A percentile compares a stretch with the other conserved stretches of the same genome.
Conservation (phyloP, 1,139 yeast species). For the Kluyveromyces sp. region DNA sequence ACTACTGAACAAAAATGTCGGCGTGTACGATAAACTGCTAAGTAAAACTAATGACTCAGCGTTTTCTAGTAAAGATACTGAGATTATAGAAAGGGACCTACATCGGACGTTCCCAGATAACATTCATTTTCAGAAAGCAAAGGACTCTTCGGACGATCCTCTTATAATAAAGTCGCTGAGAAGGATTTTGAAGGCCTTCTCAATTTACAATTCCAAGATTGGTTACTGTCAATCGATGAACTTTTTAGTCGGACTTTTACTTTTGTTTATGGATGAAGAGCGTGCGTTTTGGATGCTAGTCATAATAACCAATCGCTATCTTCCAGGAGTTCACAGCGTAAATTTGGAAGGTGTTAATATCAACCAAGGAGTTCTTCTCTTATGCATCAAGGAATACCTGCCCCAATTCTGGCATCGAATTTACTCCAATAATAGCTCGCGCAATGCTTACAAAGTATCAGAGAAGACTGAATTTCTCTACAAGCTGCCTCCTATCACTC, state of each 20-base stretch:
- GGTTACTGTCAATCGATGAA: slow-evolving; percentile 96
- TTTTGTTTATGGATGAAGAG: slow-evolving; percentile 84
- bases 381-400: slow-evolving; percentile 74
- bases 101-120: slow-evolving; percentile 94
- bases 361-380: slow-evolving; percentile 90
- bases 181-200: slow-evolving; percentile 75
- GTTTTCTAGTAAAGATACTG: slow-evolving; percentile 52
- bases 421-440: slow-evolving; percentile 4
- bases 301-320: slow-evolving; percentile 71
- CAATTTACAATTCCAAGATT: slow-evolving; percentile 78
- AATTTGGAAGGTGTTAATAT: slow-evolving; percentile 90
- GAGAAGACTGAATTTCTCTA: slow-evolving; percentile 57
- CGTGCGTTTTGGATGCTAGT: slow-evolving; percentile 93
- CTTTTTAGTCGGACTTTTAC: slow-evolving; percentile 77
- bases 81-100: slow-evolving; percentile 87
- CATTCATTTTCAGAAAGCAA: slow-evolving; percentile 52
- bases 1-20: slow-evolving; percentile 56
- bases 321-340: slow-evolving; percentile 89
- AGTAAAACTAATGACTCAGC: slow-evolving; percentile 33
- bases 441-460: slow-evolving; percentile 27
- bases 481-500: slow-evolving; percentile 80
- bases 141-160: slow-evolving; percentile 41
- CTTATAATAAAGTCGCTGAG: slow-evolving; percentile 65
- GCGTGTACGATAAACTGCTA: slow-evolving; percentile 62
- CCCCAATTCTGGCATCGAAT: slow-evolving; percentile 71